Evolutionary conservation across 495 filamentous ascomycete species (phyloP).

Genomic region (Xylaria longipes): DNA sequence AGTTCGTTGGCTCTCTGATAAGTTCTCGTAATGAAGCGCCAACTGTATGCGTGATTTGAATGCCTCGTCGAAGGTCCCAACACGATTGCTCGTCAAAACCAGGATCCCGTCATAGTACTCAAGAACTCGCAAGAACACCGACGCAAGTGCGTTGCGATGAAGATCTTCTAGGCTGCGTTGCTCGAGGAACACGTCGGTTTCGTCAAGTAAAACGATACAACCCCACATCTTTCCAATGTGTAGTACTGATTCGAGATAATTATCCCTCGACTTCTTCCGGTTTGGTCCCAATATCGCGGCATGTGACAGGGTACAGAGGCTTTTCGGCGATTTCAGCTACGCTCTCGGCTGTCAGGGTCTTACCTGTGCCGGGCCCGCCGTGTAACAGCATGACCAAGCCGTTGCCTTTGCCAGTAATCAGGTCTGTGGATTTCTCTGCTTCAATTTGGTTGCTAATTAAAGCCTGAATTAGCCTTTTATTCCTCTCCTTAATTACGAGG

Average conservation of each 20-base stretch:
- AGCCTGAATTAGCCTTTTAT: neutral
- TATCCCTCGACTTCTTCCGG: slow-evolving; percentile 48
- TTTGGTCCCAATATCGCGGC: slow-evolving; percentile 56
- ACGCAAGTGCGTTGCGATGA: slow-evolving; percentile 56
- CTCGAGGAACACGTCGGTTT: slow-evolving; percentile 47
- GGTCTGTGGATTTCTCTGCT: slow-evolving; percentile 30
- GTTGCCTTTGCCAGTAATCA: slow-evolving; percentile 54
- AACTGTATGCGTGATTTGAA: slow-evolving; percentile 53
- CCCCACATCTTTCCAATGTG: slow-evolving; percentile 49
- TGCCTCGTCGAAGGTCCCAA: slow-evolving; percentile 38
- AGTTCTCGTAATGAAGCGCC: slow-evolving; percentile 44
- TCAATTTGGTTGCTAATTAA: slow-evolving; percentile 1
- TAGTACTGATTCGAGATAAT: slow-evolving; percentile 51
- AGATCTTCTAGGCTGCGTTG: slow-evolving; percentile 49
- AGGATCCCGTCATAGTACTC: slow-evolving; percentile 61
- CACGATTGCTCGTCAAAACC: slow-evolving; percentile 37
- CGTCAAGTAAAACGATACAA: slow-evolving; percentile 27
- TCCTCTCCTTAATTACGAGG: neutral
- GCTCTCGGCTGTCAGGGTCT: slow-evolving; percentile 57
- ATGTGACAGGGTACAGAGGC: slow-evolving; percentile 55
- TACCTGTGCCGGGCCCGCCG: slow-evolving; percentile 47
- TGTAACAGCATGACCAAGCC: slow-evolving; percentile 54
- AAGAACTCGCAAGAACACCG: slow-evolving; percentile 57
- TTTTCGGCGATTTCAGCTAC: slow-evolving; percentile 51
- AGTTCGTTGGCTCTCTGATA: slow-evolving; percentile 35